These are phyloP conservation scores for Sisymbrium irio DNA, from an alignment of 345 rosid genomes.

Conservation along the genomic window DNA sequence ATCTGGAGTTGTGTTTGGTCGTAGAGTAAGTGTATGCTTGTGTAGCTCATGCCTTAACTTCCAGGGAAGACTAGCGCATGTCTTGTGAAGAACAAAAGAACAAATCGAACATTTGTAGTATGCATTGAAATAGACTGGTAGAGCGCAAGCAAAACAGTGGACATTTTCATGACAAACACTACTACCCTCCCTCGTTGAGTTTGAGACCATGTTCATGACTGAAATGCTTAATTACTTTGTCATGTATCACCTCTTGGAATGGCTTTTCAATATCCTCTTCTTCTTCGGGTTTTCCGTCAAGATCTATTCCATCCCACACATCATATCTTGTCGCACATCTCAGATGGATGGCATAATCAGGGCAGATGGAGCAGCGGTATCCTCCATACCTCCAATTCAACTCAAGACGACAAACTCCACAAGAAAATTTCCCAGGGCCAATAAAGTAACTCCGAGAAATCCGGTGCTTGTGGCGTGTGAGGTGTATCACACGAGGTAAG, in stretches of 20 bases:
- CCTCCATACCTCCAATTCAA: background rate
- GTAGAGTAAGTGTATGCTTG: constrained; percentile 4
- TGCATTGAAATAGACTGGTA: background rate
- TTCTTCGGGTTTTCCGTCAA: background rate
- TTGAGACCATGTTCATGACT: background rate
- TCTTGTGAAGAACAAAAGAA: background rate
- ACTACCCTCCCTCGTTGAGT: background rate
- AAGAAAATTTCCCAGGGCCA: background rate
- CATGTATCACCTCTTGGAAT: background rate
- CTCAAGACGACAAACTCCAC: background rate
- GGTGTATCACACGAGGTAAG: background rate
- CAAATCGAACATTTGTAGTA: background rate
- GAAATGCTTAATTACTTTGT: background rate
- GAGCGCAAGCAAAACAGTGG: background rate
- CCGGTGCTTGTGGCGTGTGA: constrained; percentile 7
- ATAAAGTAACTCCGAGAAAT: background rate
- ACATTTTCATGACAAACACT: background rate
- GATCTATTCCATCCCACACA: constrained; percentile 21
- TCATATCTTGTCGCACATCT: constrained; percentile 9
- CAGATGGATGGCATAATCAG: constrained; percentile 1
- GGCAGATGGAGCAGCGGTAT: background rate
- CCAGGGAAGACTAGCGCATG: background rate
- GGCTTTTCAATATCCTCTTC: background rate
- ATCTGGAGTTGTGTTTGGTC: background rate
- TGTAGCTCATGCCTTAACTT: constrained; percentile 15